Evolutionary conservation across 495 filamentous ascomycete species (phyloP).

Genomic region (Penicillium cinerascens): DNA sequence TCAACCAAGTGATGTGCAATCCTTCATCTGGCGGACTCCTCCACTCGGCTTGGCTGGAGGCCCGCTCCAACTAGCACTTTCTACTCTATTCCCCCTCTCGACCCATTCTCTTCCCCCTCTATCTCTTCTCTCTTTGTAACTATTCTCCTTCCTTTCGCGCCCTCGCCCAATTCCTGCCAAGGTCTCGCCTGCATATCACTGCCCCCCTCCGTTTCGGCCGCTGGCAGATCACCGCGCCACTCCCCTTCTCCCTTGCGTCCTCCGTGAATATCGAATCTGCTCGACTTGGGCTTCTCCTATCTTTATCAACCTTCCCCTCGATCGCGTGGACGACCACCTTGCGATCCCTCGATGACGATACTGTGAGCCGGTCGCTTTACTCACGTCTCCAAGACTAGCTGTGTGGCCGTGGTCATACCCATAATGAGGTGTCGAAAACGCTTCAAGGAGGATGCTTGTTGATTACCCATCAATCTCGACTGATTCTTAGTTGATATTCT

Average conservation of each 20-base stretch:
- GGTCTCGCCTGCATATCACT: conserved; percentile 20
- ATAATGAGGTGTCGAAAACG: conserved; percentile 53
- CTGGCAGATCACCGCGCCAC: conserved; percentile 20
- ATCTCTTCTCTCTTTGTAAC: neutral
- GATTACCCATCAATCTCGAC: conserved; percentile 30
- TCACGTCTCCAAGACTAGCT: conserved; percentile 7
- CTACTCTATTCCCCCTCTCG: neutral
- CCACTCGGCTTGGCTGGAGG: conserved; percentile 8
- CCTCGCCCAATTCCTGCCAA: conserved; percentile 20
- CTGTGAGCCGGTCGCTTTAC: conserved; percentile 4
- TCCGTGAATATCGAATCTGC: conserved; percentile 5
- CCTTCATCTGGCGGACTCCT: neutral
- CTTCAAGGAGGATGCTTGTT: conserved; percentile 46
- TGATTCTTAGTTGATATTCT: conserved; percentile 20
- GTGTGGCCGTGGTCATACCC: conserved; percentile 20
- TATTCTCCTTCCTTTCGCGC: neutral
- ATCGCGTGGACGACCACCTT: neutral
- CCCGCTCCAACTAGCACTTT: neutral
- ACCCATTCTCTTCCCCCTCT: neutral
- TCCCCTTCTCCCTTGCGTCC: conserved; percentile 28
- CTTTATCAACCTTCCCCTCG: conserved; percentile 10
- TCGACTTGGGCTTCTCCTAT: conserved; percentile 10
- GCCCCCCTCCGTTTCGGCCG: conserved; percentile 18
- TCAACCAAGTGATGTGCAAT: neutral
- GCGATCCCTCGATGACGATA: conserved; percentile 20